Evolutionary conservation across 2,329 filamentous ascomycete species (phyloP).

Genomic region (Fusarium hainanense): DNA sequence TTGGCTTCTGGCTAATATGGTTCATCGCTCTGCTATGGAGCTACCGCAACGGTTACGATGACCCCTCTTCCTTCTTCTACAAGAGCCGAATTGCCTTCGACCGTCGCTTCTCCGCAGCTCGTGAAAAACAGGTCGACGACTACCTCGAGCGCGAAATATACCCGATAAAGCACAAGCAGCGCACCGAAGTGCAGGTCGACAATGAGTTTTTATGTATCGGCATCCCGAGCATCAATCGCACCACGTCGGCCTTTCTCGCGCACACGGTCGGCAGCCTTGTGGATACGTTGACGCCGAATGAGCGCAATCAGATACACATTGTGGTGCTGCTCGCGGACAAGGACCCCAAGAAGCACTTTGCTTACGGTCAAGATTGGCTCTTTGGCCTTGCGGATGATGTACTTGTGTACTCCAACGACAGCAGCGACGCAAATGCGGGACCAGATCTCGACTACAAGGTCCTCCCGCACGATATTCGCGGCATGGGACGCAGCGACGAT

Average conservation of each 20-base stretch:
- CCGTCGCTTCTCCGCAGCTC: constrained; percentile 43
- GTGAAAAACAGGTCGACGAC: constrained; percentile 43
- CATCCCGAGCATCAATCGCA: constrained; percentile 52
- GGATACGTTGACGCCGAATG: constrained; percentile 46
- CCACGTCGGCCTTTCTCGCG: constrained; percentile 45
- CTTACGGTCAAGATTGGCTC: constrained; percentile 50
- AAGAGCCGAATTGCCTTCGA: constrained; percentile 45
- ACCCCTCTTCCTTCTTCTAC: constrained; percentile 52
- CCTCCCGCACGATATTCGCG: constrained; percentile 39
- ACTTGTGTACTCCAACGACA: constrained; percentile 44
- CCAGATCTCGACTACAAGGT: constrained; percentile 27
- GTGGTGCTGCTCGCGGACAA: constrained; percentile 52
- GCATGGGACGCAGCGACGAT: constrained; percentile 42
- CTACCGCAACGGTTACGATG: constrained; percentile 49
- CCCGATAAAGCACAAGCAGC: constrained; percentile 12
- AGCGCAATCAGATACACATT: constrained; percentile 49
- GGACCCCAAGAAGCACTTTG: constrained; percentile 47
- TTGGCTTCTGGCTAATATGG: constrained; percentile 49
- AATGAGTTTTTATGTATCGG: constrained; percentile 48
- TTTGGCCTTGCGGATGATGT: constrained; percentile 50
- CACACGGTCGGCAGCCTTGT: constrained; percentile 49
- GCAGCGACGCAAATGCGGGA: not conserved
- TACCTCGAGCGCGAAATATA: constrained; percentile 38
- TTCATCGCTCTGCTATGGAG: constrained; percentile 44
- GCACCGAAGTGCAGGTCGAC: constrained; percentile 10